phyloP scores from a whole-genome alignment of 2,329 filamentous ascomycete genomes.

The Colletotrichum echinochloae region DNA sequence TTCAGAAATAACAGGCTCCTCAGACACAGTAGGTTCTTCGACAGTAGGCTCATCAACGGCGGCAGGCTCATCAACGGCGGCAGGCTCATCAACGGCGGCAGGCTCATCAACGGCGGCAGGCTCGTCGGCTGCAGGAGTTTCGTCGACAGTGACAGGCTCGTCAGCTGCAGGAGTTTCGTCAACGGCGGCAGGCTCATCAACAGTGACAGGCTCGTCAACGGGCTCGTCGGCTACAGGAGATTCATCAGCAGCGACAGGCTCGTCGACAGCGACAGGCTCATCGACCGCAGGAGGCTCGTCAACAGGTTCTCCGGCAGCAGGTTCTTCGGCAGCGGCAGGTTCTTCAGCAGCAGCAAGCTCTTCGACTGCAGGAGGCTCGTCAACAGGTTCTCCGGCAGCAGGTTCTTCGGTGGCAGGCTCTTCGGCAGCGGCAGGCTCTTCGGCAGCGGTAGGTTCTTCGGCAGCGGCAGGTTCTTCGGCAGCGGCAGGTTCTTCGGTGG shows the following conservation, averaged over 20 bases:
- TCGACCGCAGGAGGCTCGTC: not conserved
- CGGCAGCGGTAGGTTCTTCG: not conserved
- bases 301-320: conserved; percentile 33
- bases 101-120: not conserved
- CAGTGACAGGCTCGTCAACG: not conserved
- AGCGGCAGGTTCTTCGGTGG: not conserved
- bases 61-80: not conserved
- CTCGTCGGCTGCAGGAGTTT: not conserved
- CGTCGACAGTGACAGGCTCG: not conserved
- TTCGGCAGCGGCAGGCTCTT: not conserved
- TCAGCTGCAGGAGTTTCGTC: too few species aligned
- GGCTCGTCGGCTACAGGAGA: not conserved
- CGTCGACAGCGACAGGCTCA: not conserved
- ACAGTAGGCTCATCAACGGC: not conserved
- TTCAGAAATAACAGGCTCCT: not conserved
- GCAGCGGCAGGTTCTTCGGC: not conserved
- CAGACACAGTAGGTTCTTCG: not conserved
- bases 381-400: conserved; percentile 9
- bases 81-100: conserved; percentile 1
- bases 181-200: not conserved
- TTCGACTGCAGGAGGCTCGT: not conserved
- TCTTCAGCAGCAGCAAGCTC: not conserved
- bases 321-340: not conserved
- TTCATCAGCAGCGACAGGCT: not conserved
- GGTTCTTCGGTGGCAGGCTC: not conserved